These are phyloP conservation scores for Lanmaoa rubissima DNA, from an alignment of 768 basidiomycete genomes.

Conservation along the genomic window DNA sequence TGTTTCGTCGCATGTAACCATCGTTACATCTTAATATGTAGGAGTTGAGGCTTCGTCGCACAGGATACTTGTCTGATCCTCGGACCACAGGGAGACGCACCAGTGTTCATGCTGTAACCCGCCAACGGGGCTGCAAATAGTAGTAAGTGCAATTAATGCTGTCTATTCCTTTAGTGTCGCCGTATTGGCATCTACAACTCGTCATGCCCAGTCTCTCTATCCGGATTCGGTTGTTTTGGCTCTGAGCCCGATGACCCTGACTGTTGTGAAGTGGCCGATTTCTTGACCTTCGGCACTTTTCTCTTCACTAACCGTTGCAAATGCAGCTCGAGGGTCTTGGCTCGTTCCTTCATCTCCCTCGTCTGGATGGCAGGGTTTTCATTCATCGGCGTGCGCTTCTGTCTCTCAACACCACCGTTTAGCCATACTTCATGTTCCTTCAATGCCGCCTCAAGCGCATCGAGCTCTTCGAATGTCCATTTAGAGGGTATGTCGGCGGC, in stretches of 20 bases:
- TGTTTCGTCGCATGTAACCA: neutral
- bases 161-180: conserved; percentile 15
- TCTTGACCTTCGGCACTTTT: conserved; percentile 64
- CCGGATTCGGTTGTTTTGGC: conserved; percentile 12
- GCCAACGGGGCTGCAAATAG: neutral
- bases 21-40: too few species aligned
- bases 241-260: conserved; percentile 18
- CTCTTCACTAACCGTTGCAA: conserved; percentile 66
- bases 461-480: conserved; percentile 87
- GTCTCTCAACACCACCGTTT: conserved; percentile 75
- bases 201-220: conserved; percentile 27
- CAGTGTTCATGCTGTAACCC: neutral
- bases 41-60: neutral
- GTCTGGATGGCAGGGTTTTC: conserved; percentile 87
- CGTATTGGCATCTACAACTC: conserved; percentile 25
- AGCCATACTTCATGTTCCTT: conserved; percentile 86
- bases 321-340: conserved; percentile 75
- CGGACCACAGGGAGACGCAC: neutral
- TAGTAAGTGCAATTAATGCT: neutral
- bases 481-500: conserved; percentile 63
- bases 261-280: conserved; percentile 31
- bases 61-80: neutral
- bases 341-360: conserved; percentile 80
- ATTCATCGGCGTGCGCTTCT: conserved; percentile 67
- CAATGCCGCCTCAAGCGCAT: conserved; percentile 70